Evolutionary conservation across 2,329 filamentous ascomycete species (phyloP).

Genomic region (Chaetoscypha palmicola): DNA sequence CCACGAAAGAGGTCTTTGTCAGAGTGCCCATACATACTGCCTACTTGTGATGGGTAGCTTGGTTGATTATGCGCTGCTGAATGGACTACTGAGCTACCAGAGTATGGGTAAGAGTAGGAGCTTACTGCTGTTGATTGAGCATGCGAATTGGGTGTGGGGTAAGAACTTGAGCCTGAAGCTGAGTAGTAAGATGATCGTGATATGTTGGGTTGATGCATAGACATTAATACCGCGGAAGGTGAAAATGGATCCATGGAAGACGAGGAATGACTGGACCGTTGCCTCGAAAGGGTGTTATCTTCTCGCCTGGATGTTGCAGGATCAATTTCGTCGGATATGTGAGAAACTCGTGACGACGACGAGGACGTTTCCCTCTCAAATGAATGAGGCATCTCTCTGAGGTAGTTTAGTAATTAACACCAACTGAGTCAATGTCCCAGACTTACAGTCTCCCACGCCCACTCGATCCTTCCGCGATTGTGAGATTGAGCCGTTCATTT

Average conservation of each 20-base stretch:
- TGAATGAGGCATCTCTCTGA: constrained; percentile 19
- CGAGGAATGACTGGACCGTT: not conserved
- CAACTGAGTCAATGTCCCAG: too few species aligned
- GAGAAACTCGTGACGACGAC: constrained; percentile 13
- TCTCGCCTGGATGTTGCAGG: not conserved
- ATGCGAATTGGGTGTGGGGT: not conserved
- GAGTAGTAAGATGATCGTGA: not conserved
- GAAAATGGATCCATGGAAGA: constrained; percentile 14
- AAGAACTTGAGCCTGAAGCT: not conserved
- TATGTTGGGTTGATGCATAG: constrained; percentile 13
- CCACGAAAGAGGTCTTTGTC: constrained; percentile 21
- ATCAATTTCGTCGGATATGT: constrained; percentile 11
- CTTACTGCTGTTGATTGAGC: not conserved
- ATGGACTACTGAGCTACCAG: constrained; percentile 1
- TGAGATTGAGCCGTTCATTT: constrained; percentile 25
- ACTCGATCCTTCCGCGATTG: constrained; percentile 26
- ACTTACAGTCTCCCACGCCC: constrained; percentile 26
- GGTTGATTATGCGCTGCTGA: not conserved
- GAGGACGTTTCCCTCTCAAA: constrained; percentile 7
- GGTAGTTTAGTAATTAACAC: constrained; percentile 1
- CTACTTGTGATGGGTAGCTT: not conserved
- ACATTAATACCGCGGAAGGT: constrained; percentile 16
- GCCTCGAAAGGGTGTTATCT: not conserved
- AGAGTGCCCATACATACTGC: not conserved
- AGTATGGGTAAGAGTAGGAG: constrained; percentile 6